Conservation (phyloP, 352 stramenopile genomes). For the Phytophthora pini region DNA sequence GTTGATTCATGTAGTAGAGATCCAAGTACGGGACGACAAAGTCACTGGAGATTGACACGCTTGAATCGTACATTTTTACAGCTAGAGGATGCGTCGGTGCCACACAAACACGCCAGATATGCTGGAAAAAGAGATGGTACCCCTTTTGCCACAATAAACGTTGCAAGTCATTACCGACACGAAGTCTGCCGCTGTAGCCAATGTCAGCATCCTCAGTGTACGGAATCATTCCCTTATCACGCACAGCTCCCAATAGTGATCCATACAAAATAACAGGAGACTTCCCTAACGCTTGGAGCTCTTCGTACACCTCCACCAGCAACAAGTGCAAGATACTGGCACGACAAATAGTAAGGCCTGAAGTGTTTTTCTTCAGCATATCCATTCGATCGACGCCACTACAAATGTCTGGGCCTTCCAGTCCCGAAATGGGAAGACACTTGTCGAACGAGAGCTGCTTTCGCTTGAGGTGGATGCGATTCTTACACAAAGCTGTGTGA, state of each 20-base stretch:
- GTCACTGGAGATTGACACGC: conserved; percentile 3
- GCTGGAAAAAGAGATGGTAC: conserved; percentile 49
- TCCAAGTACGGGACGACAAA: conserved; percentile 41
- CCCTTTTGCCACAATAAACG: conserved; percentile 39
- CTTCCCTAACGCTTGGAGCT: conserved; percentile 34
- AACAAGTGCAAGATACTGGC: conserved; percentile 58
- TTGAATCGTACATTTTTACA: conserved; percentile 40
- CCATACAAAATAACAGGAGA: conserved; percentile 46
- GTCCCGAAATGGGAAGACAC: conserved; percentile 54
- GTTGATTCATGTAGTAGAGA: conserved; percentile 35
- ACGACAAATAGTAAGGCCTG: conserved; percentile 37
- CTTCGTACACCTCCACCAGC: conserved; percentile 54
- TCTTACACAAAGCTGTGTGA: conserved; percentile 20
- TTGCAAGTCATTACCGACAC: conserved; percentile 14
- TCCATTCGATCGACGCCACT: conserved; percentile 51
- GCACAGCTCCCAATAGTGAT: conserved; percentile 52
- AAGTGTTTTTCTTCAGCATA: conserved; percentile 30
- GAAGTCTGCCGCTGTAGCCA: conserved; percentile 32
- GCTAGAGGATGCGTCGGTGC: conserved; percentile 47
- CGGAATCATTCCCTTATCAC: conserved; percentile 47
- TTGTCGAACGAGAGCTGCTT: conserved; percentile 21
- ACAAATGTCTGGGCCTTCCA: conserved; percentile 45
- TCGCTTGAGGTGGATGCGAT: conserved; percentile 21
- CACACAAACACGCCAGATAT: conserved; percentile 47
- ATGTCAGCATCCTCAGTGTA: conserved; percentile 64